A percentile compares a stretch with the other conserved stretches of the same genome.
Conservation (phyloP, 345 rosid species). For the Brassica rapa region DNA sequence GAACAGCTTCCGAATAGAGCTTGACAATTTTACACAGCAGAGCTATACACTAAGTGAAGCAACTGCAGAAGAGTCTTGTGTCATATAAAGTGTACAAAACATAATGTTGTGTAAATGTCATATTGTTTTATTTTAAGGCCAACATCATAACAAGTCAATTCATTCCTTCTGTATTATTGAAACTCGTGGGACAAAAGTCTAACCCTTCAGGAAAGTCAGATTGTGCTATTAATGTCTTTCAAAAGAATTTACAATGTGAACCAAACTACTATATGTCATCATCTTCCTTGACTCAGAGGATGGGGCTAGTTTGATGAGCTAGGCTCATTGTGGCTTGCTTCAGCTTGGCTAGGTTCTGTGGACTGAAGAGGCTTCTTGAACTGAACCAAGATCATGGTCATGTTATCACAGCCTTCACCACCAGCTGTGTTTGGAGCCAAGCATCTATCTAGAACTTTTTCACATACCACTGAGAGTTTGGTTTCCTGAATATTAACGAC, state of each 20-base stretch:
- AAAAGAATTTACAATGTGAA: slow-evolving; percentile 32
- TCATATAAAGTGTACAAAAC: slow-evolving; percentile 35
- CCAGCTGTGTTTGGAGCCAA: slow-evolving; percentile 78
- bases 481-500: slow-evolving; percentile 61
- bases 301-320: slow-evolving; percentile 28
- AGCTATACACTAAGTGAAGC: slow-evolving; percentile 28
- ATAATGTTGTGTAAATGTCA: slow-evolving; percentile 37
- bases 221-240: slow-evolving; percentile 9
- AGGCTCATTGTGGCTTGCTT: slow-evolving; percentile 17
- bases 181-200: slow-evolving; percentile 22
- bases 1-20: slow-evolving; percentile 79
- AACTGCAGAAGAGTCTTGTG: slow-evolving; percentile 9
- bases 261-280: slow-evolving; percentile 19
- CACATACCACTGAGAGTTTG: slow-evolving; percentile 84
- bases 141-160: slow-evolving; percentile 17
- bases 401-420: slow-evolving; percentile 98
- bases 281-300: slow-evolving; percentile 9
- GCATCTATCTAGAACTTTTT: slow-evolving; percentile 80
- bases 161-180: slow-evolving; percentile 47
- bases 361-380: slow-evolving; percentile 65
- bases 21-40: slow-evolving; percentile 31
- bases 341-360: slow-evolving; percentile 31
- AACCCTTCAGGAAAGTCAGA: slow-evolving; percentile 6
- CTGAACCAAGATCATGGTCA: slow-evolving; percentile 96
- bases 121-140: slow-evolving; percentile 27